A percentile compares a stretch with the other conserved stretches of the same genome.
phyloP scores from a whole-genome alignment of 148 eudicot genomes.

The Chenopodium suecicum region DNA sequence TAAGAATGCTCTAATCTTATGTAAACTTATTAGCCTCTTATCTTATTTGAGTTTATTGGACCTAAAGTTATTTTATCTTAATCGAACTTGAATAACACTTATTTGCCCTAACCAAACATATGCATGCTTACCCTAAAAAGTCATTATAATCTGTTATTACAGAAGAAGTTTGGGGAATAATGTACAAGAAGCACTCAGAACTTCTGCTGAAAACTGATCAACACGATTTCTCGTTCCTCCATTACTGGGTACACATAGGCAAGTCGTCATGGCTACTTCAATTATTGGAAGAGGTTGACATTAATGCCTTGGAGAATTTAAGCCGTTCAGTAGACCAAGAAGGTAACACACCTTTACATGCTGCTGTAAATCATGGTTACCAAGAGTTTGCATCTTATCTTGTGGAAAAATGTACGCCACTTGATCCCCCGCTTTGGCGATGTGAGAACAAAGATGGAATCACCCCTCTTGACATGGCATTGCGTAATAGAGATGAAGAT shows the following conservation, averaged over 20 bases:
- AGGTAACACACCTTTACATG: constrained; percentile 7
- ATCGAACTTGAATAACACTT: no score
- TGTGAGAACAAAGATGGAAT: not conserved
- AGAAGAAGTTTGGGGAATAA: not conserved
- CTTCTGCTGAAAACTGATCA: not conserved
- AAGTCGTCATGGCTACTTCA: not conserved
- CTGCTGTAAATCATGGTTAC: not conserved
- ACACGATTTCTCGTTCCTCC: not conserved
- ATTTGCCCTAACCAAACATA: no score
- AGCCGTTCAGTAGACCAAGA: not conserved
- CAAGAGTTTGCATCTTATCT: not conserved
- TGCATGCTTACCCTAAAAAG: no score
- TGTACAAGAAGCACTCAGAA: constrained; percentile 1
- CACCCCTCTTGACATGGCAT: not conserved
- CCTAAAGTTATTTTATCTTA: no score
- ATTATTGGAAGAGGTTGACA: not conserved
- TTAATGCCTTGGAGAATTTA: not conserved
- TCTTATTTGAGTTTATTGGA: no score
- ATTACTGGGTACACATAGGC: not conserved
- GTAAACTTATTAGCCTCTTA: no score
- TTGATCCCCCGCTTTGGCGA: not conserved
- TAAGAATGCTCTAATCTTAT: no score
- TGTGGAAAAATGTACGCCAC: not conserved
- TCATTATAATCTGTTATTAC: no score
- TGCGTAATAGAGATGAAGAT: not conserved